Conservation (phyloP, 2,329 filamentous ascomycete genomes). For the Fusarium denticulatum region DNA sequence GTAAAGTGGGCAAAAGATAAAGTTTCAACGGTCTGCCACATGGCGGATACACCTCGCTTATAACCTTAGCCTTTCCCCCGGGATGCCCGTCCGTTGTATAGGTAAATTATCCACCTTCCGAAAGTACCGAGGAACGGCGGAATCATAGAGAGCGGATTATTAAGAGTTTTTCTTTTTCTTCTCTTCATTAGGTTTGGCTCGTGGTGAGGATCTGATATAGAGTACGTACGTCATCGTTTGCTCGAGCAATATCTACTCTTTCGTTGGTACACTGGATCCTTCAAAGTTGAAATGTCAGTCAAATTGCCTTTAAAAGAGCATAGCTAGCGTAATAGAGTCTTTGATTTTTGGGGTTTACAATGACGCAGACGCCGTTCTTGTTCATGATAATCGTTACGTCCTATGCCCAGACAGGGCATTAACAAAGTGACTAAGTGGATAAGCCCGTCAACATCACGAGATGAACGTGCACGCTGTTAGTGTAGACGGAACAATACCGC, state of each 20-base stretch:
- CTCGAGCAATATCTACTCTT: not conserved
- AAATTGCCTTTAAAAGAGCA: not conserved
- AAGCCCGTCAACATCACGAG: not conserved
- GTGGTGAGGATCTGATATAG: too few relatives aligned
- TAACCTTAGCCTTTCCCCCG: not conserved
- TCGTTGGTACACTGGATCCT: not conserved
- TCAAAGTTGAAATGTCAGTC: accelerated
- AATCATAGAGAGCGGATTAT: not conserved
- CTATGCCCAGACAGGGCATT: not conserved
- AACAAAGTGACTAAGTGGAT: not conserved
- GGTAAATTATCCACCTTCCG: not conserved
- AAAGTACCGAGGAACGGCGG: not conserved
- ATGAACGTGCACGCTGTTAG: not conserved
- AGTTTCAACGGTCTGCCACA: not conserved
- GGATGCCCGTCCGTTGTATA: not conserved
- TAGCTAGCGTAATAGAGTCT: not conserved
- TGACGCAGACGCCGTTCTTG: not conserved
- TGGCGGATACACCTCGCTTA: not conserved
- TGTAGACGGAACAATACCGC: not conserved
- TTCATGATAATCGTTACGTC: not conserved
- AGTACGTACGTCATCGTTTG: not conserved
- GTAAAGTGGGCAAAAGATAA: not conserved
- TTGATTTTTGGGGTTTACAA: not conserved
- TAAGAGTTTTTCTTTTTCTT: not conserved
- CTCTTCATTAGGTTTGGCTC: too few relatives aligned